Base-by-base conservation (phyloP, 108 stramenopile genomes). In the Nitzschia sp. region DNA sequence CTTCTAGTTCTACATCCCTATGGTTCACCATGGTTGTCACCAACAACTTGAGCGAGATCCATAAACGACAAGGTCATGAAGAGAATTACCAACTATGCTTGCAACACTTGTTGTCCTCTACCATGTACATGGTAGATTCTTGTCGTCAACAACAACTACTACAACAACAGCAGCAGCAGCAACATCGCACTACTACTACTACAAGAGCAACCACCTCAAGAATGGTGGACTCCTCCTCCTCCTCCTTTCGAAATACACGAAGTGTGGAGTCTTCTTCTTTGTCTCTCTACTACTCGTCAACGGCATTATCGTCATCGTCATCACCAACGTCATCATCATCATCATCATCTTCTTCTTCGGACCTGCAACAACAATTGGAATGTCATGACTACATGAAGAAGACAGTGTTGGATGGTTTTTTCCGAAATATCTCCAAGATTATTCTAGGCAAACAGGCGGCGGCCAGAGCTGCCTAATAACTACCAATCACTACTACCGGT, bases 81-180 rank as follows among this genome's bases (percentile, higher is more conserved):
- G 1, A 16, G 9, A 47, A 61, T 17, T 33, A 53, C 19, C 16
- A 8, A 2, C 19, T 35, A 8, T 53, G 59, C 26, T 32, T 60
- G 35, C 30, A 71, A 11, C 59, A 71, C 33, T 46, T 71, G 2
- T 27, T 59, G 38, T 47, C 30, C 48, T 47, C 47, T 15, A 60
- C 61, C 32, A 53, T 71, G 48, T 71, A 71, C 50, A 50, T 71
- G 33, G 60, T 61, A 0, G 60, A 61, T 61, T n/a, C n/a, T n/a
- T n/a, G n/a, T n/a, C n/a, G n/a, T n/a, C n/a, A n/a, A n/a, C 45
- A 41, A 13, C 35, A 41, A 25, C 25, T 41, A 2, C 11, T 26
- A 16, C 8, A 8, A 22, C 16, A 13, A 23, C 6, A 41, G 13
- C 38, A 41, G 38, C 38, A 9, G 13, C 9, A 6, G 38, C 38